Conservation (phyloP, 1,284 basidiomycete genomes). For the Apiotrichum gracile region DNA sequence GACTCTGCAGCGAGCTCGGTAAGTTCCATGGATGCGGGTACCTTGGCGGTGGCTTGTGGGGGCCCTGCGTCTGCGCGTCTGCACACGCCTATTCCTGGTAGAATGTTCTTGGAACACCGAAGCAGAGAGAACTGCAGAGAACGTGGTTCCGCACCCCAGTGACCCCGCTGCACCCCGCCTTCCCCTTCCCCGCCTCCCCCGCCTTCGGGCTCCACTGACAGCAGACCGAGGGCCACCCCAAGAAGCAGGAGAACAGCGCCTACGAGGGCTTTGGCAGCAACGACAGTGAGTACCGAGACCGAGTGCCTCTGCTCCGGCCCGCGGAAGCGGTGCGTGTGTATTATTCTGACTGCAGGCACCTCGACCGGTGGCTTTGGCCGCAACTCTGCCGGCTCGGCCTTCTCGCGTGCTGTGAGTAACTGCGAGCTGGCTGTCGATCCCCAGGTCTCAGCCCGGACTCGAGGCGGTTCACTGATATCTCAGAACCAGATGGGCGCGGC, state of each 20-base stretch:
- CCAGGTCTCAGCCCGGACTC: not conserved
- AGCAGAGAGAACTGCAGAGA: too few relatives aligned
- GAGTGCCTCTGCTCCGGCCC: not conserved
- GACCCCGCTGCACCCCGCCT: too few relatives aligned
- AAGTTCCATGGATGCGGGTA: too few relatives aligned
- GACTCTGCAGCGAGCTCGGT: not conserved
- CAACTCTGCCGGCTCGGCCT: constrained; percentile 32
- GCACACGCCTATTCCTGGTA: too few relatives aligned
- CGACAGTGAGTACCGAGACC: constrained; percentile 27
- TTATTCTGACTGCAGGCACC: constrained; percentile 21
- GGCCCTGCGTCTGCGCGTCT: too few relatives aligned
- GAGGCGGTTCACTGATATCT: not conserved
- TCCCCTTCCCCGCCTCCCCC: not conserved
- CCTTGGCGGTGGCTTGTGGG: too few relatives aligned
- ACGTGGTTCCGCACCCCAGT: too few relatives aligned
- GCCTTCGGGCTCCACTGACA: not conserved
- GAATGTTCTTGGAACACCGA: too few relatives aligned
- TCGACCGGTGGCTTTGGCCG: constrained; percentile 36
- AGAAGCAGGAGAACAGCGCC: not conserved
- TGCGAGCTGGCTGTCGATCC: not conserved
- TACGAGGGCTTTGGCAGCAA: constrained; percentile 29
- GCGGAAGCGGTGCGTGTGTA: not conserved
- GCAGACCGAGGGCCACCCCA: not conserved
- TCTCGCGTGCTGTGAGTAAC: constrained; percentile 28
- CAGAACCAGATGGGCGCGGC: constrained; percentile 24